Evolutionary conservation across 1,284 basidiomycete genomes (phyloP), one percentile per base, ranked within the genome.

Genomic region (Ganoderma sinense): DNA sequence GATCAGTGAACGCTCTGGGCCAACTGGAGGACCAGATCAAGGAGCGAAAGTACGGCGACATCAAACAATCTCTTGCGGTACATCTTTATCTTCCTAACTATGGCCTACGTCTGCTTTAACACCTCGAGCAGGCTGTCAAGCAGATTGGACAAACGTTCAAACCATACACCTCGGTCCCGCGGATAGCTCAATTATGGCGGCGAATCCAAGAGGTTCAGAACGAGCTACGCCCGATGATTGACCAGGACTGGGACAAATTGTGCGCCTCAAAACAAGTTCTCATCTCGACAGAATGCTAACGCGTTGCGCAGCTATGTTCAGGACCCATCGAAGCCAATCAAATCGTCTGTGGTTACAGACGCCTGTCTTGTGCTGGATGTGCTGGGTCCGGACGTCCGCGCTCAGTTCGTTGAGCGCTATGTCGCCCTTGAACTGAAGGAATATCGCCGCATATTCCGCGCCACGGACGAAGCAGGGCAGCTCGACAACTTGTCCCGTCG

Each of bases 401-500:
- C 82, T 33, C 90, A 94, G 65, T 88, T 98, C 64, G 86, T 99
- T 29, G 95, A 97, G 66, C 93, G 96, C 70, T 99, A 98, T 78
- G 92, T 95, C 56, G 90, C 92, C 14, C 87, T 97, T 13, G 95
- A 98, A 79, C 87, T 99, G 40, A 95, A 96, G 77, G 98, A 99
- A 80, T 99, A 99, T 79, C 91, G 97, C 14, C 92, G 97, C 20
- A 97, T 99, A 78, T 99, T 99, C 83, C 91, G 94, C 70, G 88
- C 92, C 3, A 91, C 91, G 1, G 96, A 97, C 76, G 97, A 98
- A 82, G 94, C 98, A 0, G 98, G 97, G 0, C 96, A 98, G 79
- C 86, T 99, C 58, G 98, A 99, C 82, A 99, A 99, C 74, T 88
- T 99, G 6, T 90, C 95, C 0, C 87, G 97, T 20, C 89, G 98